Evolutionary conservation across 768 basidiomycete genomes (phyloP), one percentile per base, ranked within the genome.

Genomic region (Glaciozyma antarctica): DNA sequence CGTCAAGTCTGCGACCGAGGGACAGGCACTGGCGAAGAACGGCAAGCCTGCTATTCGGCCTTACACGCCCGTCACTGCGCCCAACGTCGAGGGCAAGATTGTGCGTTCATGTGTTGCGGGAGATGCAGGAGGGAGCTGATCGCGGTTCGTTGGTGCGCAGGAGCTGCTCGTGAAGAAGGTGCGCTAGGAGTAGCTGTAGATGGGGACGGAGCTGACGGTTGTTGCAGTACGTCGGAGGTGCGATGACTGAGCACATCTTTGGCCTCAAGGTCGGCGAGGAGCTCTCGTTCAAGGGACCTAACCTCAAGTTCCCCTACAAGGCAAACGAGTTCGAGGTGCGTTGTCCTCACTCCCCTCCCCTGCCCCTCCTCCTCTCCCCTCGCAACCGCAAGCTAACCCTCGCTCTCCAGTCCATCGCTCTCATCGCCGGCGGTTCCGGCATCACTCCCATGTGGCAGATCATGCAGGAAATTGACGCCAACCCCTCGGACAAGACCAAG

Each of bases 371-470:
- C 10, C 47, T 24, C 41, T 55, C 15, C 44, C 24, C 7, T 16
- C 44, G 32, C 32, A 67, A 69, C 51, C 57, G 60, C 21, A 77
- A 77, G 47, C 47, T 48, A 12, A 48, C 47, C 47, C 47, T 9
- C 47, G 21, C n/a, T 48, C 47, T 22, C n/a, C 24, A 51, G 34
- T 38, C 41, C 71, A 85, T 95, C 61, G 88, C 86, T 17, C 81
- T 93, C 72, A 89, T 98, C 72, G 90, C 89, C 43, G 95, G 95
- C 60, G 95, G 95, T 61, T 87, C 85, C 70, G 95, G 95, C 75
- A 90, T 98, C 68, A 79, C 78, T 1, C 78, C 78, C 45, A 76
- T 78, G 75, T 78, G 75, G 63, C 77, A 77, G 64, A n/a, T 61
- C 30, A 43, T 73, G 12, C 66, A 62, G 17, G 59, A 66, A 45